phyloP scores from a whole-genome alignment of 495 filamentous ascomycete genomes.

The Aspergillus affinis region DNA sequence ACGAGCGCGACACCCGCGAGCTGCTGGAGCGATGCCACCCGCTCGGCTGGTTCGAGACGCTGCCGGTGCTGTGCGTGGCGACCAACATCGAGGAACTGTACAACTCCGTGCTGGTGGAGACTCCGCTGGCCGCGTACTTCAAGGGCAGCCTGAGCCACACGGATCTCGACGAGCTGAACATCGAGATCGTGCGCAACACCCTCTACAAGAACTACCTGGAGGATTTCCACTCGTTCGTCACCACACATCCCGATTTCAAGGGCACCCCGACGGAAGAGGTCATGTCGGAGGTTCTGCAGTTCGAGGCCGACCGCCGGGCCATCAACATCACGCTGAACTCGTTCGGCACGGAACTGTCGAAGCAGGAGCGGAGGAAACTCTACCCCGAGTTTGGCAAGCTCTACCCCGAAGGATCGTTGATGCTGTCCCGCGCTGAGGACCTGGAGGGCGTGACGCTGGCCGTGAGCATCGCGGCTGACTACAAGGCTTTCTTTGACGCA shows the following conservation, averaged over 20 bases:
- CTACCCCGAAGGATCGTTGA: conserved; percentile 90
- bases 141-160: conserved; percentile 92
- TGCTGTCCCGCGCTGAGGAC: conserved; percentile 94
- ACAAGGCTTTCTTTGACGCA: conserved; percentile 91
- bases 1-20: conserved; percentile 96
- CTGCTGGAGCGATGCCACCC: conserved; percentile 95
- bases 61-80: conserved; percentile 96
- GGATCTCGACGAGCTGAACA: conserved; percentile 98
- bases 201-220: conserved; percentile 99
- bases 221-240: conserved; percentile 92
- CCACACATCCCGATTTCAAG: conserved; percentile 75
- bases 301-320: conserved; percentile 91
- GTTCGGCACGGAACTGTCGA: conserved; percentile 94
- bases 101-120: conserved; percentile 96
- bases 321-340: conserved; percentile 99
- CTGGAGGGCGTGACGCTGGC: conserved; percentile 89
- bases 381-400: conserved; percentile 89
- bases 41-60: conserved; percentile 97
- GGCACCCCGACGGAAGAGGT: conserved; percentile 90
- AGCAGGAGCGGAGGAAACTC: conserved; percentile 90
- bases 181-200: conserved; percentile 98
- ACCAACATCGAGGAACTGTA: conserved; percentile 98
- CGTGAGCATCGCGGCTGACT: conserved; percentile 87
- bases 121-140: conserved; percentile 93
- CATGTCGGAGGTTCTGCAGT: conserved; percentile 92